These are phyloP conservation scores for Zelonia costaricensis DNA, from an alignment of 208 protist genomes.

Conservation along the genomic window DNA sequence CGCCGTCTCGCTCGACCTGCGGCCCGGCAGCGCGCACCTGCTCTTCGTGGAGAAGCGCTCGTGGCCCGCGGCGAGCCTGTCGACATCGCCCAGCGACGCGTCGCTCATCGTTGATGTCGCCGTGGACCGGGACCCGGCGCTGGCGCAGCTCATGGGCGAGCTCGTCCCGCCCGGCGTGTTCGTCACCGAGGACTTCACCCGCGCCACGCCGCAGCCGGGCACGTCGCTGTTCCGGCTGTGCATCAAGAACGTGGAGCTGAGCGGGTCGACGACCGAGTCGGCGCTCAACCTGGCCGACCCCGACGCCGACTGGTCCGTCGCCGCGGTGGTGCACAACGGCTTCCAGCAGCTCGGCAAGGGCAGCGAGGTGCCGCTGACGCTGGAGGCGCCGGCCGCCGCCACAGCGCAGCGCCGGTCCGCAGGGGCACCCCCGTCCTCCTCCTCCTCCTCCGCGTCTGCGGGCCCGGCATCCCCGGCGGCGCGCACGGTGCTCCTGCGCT, in stretches of 20 bases:
- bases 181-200: slow-evolving; percentile 76
- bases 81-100: slow-evolving; percentile 23
- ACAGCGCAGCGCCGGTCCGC: background rate
- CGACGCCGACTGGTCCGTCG: slow-evolving; percentile 73
- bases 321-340: slow-evolving; percentile 86
- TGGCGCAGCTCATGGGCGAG: slow-evolving; percentile 52
- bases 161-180: slow-evolving; percentile 83
- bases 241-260: slow-evolving; percentile 56
- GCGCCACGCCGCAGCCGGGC: slow-evolving; percentile 39
- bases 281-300: slow-evolving; percentile 39
- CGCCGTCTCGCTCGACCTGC: slow-evolving; percentile 30
- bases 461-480: slow-evolving; percentile 2
- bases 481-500: slow-evolving; percentile 42
- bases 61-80: slow-evolving; percentile 52
- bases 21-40: slow-evolving; percentile 72
- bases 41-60: slow-evolving; percentile 51
- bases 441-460: slow-evolving; percentile 9
- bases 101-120: slow-evolving; percentile 37
- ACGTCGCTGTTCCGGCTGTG: slow-evolving; percentile 58
- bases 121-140: slow-evolving; percentile 38
- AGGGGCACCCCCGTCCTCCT: slow-evolving; percentile 3
- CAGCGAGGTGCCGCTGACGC: slow-evolving; percentile 62
- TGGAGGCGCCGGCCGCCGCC: slow-evolving; percentile 12
- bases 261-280: slow-evolving; percentile 42
- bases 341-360: slow-evolving; percentile 83